phyloP scores from a whole-genome alignment of 2,329 filamentous ascomycete genomes.

The Raffaelea arxii region DNA sequence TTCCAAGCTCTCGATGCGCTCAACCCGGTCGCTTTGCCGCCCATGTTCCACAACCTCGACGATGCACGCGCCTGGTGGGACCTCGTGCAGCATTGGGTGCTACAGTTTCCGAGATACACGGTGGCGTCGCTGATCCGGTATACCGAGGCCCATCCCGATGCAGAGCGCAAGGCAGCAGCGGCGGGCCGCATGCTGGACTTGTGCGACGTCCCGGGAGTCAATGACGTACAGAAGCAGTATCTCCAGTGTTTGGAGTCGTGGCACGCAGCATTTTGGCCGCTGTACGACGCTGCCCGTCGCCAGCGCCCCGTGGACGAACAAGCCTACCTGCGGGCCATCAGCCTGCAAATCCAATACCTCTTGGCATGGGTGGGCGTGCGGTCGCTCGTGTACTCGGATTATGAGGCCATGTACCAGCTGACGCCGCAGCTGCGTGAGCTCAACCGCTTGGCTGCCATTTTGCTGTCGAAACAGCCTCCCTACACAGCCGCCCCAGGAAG shows the following conservation, averaged over 20 bases:
- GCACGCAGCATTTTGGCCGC: constrained; percentile 26
- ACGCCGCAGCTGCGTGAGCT: constrained; percentile 34
- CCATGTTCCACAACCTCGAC: constrained; percentile 13
- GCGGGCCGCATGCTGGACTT: constrained; percentile 10
- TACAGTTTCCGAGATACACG: constrained; percentile 16
- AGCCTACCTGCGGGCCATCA: constrained; percentile 26
- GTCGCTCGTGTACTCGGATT: constrained; percentile 26
- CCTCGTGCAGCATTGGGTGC: constrained; percentile 17
- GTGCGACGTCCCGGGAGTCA: constrained; percentile 10
- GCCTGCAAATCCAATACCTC: constrained; percentile 32
- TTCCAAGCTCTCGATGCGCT: constrained; percentile 8
- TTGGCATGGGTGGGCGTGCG: constrained; percentile 28
- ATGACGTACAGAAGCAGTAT: constrained; percentile 17
- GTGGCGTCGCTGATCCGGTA: constrained; percentile 11
- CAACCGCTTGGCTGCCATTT: constrained; percentile 24
- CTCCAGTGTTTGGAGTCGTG: constrained; percentile 30
- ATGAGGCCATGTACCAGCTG: constrained; percentile 24
- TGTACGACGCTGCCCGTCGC: constrained; percentile 19
- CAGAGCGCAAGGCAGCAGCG: not conserved
- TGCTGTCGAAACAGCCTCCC: constrained; percentile 20
- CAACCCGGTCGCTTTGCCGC: constrained; percentile 13
- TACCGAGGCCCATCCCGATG: constrained; percentile 5
- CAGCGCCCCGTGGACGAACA: constrained; percentile 10
- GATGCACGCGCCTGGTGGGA: constrained; percentile 21
- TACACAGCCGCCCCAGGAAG: not conserved